Evolutionary conservation across 2,329 filamentous ascomycete genomes (phyloP).

Genomic region (Trichoderma sp.): DNA sequence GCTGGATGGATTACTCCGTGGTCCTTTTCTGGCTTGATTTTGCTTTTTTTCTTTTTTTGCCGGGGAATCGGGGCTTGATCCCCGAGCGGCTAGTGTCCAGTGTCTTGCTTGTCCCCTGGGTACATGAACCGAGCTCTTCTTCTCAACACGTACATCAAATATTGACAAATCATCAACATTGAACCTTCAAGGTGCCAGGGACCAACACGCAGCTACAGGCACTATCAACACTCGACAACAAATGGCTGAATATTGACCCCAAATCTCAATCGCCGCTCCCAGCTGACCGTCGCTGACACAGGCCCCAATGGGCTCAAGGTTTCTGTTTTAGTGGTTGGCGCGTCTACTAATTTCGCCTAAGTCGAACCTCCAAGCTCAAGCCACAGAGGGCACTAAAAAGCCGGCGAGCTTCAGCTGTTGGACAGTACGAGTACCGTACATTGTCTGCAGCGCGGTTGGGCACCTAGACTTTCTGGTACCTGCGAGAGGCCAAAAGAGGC

Average conservation of each 20-base stretch:
- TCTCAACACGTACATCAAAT: background rate
- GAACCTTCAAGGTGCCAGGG: background rate
- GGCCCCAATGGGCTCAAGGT: background rate
- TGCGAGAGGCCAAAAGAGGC: background rate
- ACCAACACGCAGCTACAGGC: background rate
- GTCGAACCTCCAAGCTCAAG: background rate
- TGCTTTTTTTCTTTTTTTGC: background rate
- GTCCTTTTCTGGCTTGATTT: background rate
- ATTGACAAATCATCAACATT: background rate
- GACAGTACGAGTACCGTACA: background rate
- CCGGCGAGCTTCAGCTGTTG: background rate
- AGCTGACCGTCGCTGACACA: background rate
- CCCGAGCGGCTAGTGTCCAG: background rate
- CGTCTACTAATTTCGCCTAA: background rate
- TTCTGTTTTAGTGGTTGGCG: background rate
- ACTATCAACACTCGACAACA: background rate
- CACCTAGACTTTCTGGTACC: background rate
- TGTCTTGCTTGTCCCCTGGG: background rate
- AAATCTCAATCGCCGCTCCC: background rate
- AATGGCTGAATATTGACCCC: background rate
- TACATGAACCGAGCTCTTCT: background rate
- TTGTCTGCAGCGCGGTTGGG: background rate
- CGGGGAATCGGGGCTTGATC: background rate
- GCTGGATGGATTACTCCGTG: background rate
- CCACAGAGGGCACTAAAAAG: background rate